A percentile compares a stretch with the other conserved stretches of the same genome.
These are phyloP conservation scores for Oryza longistaminata DNA, from an alignment of 176 grass and related monocot genomes.

Conservation along the genomic window DNA sequence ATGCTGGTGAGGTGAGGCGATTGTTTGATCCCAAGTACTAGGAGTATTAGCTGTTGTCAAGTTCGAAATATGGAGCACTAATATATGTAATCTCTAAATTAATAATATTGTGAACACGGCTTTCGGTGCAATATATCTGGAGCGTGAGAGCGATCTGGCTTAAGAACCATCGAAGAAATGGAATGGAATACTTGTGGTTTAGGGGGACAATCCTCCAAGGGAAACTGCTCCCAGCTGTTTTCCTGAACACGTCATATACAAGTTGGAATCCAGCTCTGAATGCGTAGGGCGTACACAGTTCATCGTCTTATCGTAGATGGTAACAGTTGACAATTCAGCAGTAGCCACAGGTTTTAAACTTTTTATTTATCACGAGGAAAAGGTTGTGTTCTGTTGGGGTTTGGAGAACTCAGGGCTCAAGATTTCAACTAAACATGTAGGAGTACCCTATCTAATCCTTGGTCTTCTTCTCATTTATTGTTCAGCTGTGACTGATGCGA, in stretches of 20 bases:
- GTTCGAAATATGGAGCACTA: background rate
- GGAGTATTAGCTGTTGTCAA: slow-evolving; percentile 27
- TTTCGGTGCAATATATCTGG: slow-evolving; percentile 20
- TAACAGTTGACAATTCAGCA: background rate
- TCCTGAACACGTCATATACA: background rate
- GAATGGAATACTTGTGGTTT: slow-evolving; percentile 5
- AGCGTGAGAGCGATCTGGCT: background rate
- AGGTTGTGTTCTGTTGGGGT: background rate
- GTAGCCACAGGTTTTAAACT: background rate
- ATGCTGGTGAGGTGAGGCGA: background rate
- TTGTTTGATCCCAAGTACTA: background rate
- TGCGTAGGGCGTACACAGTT: background rate
- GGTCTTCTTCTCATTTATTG: background rate
- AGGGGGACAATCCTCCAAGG: background rate
- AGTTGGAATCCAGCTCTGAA: background rate
- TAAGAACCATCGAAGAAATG: slow-evolving; percentile 29
- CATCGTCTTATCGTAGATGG: background rate
- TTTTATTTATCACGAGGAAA: background rate
- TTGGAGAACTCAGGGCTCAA: background rate
- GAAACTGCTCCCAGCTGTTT: background rate
- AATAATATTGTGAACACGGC: background rate
- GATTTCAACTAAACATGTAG: background rate
- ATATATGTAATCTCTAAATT: background rate
- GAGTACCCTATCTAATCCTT: background rate
- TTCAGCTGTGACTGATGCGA: slow-evolving; percentile 2